A percentile compares a stretch with the other conserved stretches of the same genome.
These are phyloP conservation scores for Euryodendron excelsum DNA, from an alignment of 148 eudicot species.

Conservation along the genomic window DNA sequence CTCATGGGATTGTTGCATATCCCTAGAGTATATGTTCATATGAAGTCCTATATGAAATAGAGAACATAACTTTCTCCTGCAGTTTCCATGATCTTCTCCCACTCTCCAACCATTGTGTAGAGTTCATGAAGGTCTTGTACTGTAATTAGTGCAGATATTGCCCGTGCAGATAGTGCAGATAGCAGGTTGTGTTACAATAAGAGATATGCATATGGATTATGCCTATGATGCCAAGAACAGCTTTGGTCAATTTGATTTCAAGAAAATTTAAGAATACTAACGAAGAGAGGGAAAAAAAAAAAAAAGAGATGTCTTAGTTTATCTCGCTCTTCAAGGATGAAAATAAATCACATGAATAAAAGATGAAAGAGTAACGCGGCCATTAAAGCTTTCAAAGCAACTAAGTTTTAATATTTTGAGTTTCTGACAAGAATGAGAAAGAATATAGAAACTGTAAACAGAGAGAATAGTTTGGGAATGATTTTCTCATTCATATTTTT, in stretches of 20 bases:
- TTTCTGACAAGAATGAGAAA: neutral
- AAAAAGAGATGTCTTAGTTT: neutral
- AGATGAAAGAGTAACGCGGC: neutral
- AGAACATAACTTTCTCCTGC: no score
- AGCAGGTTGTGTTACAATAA: neutral
- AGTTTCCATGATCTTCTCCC: no score
- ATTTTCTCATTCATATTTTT: no score
- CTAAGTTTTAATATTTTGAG: neutral
- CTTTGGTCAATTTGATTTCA: neutral
- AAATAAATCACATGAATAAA: neutral
- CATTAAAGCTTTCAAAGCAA: neutral
- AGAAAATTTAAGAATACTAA: neutral
- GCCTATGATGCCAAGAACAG: neutral
- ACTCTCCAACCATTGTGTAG: no score
- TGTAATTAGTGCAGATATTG: no score
- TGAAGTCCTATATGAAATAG: no score
- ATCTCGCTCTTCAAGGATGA: neutral
- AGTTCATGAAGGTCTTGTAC: no score
- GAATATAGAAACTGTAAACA: no score
- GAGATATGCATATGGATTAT: neutral
- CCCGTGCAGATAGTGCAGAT: no score
- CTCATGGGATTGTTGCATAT: no score
- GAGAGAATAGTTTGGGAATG: no score
- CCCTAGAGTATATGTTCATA: no score
- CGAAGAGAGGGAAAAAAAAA: neutral